These are phyloP conservation scores for Cryptococcus sp. DNA, from an alignment of 1,284 basidiomycete genomes.

Conservation along the genomic window DNA sequence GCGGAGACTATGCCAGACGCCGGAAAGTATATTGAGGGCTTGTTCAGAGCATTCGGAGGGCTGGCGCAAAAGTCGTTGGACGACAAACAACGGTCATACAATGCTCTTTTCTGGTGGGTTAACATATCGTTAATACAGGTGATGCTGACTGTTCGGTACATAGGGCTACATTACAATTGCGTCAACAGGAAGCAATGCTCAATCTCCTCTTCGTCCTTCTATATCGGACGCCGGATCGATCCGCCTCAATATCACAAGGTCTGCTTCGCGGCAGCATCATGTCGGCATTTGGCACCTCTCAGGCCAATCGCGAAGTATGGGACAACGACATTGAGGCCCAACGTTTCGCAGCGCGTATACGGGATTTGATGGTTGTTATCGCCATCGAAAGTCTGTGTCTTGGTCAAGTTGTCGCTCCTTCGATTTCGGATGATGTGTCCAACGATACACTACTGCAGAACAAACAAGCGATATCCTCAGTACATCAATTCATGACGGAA, in stretches of 20 bases:
- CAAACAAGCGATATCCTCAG: conserved; percentile 30
- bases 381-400: conserved; percentile 43
- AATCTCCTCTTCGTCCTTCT: conserved; percentile 45
- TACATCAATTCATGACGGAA: conserved; percentile 41
- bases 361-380: conserved; percentile 42
- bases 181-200: conserved; percentile 39
- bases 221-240: conserved; percentile 36
- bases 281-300: conserved; percentile 43
- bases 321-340: conserved; percentile 34
- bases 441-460: conserved; percentile 33
- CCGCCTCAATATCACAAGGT: conserved; percentile 40
- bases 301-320: conserved; percentile 46
- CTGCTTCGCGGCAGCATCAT: conserved; percentile 39
- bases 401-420: conserved; percentile 32
- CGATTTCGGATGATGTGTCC: conserved; percentile 13
- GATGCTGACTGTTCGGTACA: background rate
- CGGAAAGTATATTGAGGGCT: conserved; percentile 37
- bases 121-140: background rate
- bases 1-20: conserved; percentile 33
- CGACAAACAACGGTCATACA: conserved; percentile 14
- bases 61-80: conserved; percentile 37
- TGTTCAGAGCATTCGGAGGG: conserved; percentile 40
- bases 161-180: conserved; percentile 46
- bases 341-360: conserved; percentile 31
- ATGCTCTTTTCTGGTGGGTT: conserved; percentile 40